Conservation (phyloP, 148 eudicot species). For the Amaranthus palmeri region DNA sequence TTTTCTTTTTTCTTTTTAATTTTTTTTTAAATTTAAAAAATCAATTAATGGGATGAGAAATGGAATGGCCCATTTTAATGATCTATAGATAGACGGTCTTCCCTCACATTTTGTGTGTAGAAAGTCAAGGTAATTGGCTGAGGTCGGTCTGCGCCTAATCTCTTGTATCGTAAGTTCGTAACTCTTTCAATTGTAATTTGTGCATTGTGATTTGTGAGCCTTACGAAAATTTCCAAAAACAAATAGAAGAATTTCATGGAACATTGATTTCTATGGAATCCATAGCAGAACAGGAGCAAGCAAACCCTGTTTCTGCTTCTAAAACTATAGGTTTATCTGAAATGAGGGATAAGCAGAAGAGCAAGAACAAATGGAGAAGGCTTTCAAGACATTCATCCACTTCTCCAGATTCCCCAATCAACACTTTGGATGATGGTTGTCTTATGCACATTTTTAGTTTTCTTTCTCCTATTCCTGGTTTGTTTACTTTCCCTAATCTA, state of each 20-base stretch:
- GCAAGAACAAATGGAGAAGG: conserved; percentile 39
- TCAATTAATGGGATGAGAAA: no score
- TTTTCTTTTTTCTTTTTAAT: no score
- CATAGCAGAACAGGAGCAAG: conserved; percentile 12
- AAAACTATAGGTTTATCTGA: not conserved
- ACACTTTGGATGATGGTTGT: conserved; percentile 85
- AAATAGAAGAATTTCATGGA: not conserved
- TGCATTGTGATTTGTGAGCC: no score
- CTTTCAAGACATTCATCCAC: conserved; percentile 21
- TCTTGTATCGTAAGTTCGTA: no score
- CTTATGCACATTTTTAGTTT: conserved; percentile 96
- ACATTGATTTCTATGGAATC: conserved; percentile 3
- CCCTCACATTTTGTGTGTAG: no score
- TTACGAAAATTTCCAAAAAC: not conserved
- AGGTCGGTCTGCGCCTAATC: no score
- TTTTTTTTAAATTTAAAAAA: no score
- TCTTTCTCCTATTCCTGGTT: conserved; percentile 93
- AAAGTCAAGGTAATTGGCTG: no score
- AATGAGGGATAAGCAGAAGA: conserved; percentile 22
- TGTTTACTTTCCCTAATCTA: not conserved
- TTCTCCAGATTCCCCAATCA: conserved; percentile 30
- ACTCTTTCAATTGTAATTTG: no score
- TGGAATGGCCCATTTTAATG: no score
- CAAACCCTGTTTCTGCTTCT: not conserved
- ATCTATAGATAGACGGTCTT: no score